These are phyloP conservation scores for Logfia minima DNA, from an alignment of 129 eudicot genomes.

Conservation along the genomic window DNA sequence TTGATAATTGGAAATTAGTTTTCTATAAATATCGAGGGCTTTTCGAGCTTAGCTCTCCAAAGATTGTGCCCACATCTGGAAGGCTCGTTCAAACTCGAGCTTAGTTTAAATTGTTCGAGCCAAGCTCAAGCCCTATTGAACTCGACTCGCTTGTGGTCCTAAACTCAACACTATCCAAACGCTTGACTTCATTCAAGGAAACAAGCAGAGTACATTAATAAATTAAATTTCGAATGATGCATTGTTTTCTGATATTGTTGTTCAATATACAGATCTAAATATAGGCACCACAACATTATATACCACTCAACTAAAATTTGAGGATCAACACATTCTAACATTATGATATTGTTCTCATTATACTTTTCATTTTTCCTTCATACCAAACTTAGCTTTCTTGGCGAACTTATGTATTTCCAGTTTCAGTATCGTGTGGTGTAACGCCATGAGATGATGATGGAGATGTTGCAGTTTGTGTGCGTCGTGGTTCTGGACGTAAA, in stretches of 20 bases:
- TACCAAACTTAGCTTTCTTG: constrained; percentile 33
- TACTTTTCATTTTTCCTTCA: neutral
- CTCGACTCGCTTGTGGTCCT: too few species aligned
- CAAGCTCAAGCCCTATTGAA: too few species aligned
- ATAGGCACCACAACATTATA: neutral
- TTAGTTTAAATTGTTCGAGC: too few species aligned
- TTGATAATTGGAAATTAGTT: too few species aligned
- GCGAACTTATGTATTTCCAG: constrained; percentile 39
- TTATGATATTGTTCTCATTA: neutral
- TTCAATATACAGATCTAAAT: constrained; percentile 23
- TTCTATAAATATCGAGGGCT: too few species aligned
- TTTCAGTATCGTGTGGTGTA: constrained; percentile 33
- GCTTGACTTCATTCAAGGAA: neutral
- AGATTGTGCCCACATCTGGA: too few species aligned
- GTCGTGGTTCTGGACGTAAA: constrained; percentile 38
- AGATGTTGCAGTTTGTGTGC: constrained; percentile 36
- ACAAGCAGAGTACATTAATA: neutral
- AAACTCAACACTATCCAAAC: too few species aligned
- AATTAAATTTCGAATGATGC: neutral
- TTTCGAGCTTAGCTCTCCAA: too few species aligned
- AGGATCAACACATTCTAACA: neutral
- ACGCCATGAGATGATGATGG: constrained; percentile 22
- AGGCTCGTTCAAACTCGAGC: too few species aligned
- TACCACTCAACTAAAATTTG: constrained; percentile 21
- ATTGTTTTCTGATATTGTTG: constrained; percentile 1